phyloP scores from a whole-genome alignment of 179 eudicot species.

The Gypsophila paniculata region DNA sequence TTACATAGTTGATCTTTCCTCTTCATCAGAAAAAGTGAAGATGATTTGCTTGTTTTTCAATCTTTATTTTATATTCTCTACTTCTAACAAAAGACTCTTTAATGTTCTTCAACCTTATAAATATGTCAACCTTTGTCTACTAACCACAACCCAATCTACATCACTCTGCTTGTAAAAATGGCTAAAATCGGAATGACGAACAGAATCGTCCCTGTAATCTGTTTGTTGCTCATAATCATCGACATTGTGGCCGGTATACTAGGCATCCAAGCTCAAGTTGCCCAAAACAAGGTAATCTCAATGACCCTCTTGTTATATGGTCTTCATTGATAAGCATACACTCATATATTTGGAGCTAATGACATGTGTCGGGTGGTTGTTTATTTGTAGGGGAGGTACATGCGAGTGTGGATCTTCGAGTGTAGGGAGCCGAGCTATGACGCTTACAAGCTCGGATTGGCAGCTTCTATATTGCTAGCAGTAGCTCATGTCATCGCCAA shows the following conservation, averaged over 20 bases:
- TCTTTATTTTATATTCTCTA: too few relatives aligned
- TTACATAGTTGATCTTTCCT: too few relatives aligned
- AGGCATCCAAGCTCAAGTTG: constrained; percentile 71
- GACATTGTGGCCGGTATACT: constrained; percentile 69
- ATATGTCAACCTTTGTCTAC: background rate
- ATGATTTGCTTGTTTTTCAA: too few relatives aligned
- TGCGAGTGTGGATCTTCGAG: constrained; percentile 59
- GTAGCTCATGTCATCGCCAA: constrained; percentile 60
- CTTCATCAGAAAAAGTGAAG: too few relatives aligned
- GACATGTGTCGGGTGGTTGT: background rate
- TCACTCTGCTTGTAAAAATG: constrained; percentile 1
- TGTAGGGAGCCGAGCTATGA: constrained; percentile 74
- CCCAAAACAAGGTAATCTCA: constrained; percentile 59
- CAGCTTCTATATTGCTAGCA: constrained; percentile 57
- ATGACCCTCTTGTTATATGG: background rate
- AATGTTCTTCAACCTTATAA: constrained; percentile 24
- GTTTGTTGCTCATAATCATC: constrained; percentile 54
- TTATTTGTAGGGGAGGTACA: constrained; percentile 43
- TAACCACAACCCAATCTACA: background rate
- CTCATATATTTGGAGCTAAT: background rate
- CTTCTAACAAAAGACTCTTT: too few relatives aligned
- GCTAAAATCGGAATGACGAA: constrained; percentile 28
- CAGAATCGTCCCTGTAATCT: constrained; percentile 37
- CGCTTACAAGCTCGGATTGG: constrained; percentile 80
- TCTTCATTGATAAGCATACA: background rate